These are phyloP conservation scores for Arbutus unedo DNA, from an alignment of 148 eudicot genomes.

Conservation along the genomic window DNA sequence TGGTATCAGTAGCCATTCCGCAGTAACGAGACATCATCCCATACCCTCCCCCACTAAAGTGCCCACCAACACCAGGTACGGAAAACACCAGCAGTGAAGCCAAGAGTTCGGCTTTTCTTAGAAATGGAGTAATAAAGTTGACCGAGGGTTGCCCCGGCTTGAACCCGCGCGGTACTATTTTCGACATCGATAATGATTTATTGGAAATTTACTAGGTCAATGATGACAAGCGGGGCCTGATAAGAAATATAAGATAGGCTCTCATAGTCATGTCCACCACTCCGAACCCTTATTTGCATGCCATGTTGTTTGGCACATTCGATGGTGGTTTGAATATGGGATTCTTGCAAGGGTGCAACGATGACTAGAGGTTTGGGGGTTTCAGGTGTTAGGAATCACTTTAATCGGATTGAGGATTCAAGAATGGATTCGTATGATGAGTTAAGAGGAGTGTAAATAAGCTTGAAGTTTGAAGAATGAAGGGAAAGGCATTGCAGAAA, in stretches of 20 bases:
- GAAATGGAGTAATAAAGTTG: conserved; percentile 8
- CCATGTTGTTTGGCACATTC: background rate
- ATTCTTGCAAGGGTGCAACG: background rate
- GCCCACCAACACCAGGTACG: conserved; percentile 16
- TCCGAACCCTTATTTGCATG: background rate
- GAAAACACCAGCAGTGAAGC: conserved; percentile 4
- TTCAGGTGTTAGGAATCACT: background rate
- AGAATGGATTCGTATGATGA: background rate
- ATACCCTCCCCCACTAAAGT: conserved; percentile 16
- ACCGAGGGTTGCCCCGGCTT: background rate
- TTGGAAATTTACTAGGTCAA: background rate
- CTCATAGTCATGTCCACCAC: conserved; percentile 20
- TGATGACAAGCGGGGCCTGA: background rate
- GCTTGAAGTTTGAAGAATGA: background rate
- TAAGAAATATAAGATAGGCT: conserved; percentile 12
- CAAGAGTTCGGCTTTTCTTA: background rate
- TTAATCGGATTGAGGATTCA: background rate
- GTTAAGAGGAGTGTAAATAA: conserved; percentile 6
- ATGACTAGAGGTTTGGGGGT: conserved; percentile 3
- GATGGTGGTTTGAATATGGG: background rate
- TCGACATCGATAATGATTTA: background rate
- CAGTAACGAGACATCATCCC: background rate
- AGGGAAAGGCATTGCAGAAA: background rate
- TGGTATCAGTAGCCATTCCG: conserved; percentile 3
- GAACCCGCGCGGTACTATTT: conserved; percentile 11